Evolutionary conservation across 1,139 yeast species (phyloP).

Genomic region (Geotrichum phurueaensis): DNA sequence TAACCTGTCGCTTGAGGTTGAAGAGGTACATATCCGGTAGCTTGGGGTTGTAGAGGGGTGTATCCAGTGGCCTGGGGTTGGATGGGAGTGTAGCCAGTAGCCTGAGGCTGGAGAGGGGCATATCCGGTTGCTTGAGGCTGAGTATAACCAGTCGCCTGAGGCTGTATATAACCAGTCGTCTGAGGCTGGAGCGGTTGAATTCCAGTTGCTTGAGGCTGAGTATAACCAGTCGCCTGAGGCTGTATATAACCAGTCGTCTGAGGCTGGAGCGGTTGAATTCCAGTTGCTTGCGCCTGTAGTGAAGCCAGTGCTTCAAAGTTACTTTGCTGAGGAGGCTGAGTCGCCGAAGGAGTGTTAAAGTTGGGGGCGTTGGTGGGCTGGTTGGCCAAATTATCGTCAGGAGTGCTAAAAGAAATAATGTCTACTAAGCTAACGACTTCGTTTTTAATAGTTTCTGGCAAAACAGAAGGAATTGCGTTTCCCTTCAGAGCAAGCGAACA

Average conservation of each 20-base stretch:
- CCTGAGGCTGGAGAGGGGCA: slow-evolving; percentile 28
- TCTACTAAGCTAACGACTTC: slow-evolving; percentile 87
- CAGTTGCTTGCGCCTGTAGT: slow-evolving; percentile 41
- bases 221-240: slow-evolving; percentile 39
- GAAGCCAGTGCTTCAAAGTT: slow-evolving; percentile 34
- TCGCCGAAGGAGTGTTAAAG: slow-evolving; percentile 22
- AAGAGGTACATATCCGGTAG: slow-evolving; percentile 35
- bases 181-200: slow-evolving; percentile 25
- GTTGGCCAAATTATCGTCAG: slow-evolving; percentile 41
- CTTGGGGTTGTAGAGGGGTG: slow-evolving; percentile 38
- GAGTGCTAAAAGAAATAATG: slow-evolving; percentile 74
- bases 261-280: slow-evolving; percentile 27
- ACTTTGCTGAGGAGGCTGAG: slow-evolving; percentile 34
- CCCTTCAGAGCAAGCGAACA: slow-evolving; percentile 77
- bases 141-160: slow-evolving; percentile 38
- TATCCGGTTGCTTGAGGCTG: slow-evolving; percentile 39
- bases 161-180: slow-evolving; percentile 27
- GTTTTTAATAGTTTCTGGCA: slow-evolving; percentile 68
- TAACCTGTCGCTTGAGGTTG: slow-evolving; percentile 39
- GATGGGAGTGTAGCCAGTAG: slow-evolving; percentile 36
- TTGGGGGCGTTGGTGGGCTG: slow-evolving; percentile 32
- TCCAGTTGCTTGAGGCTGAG: slow-evolving; percentile 38
- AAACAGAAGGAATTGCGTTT: slow-evolving; percentile 61
- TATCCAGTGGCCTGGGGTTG: slow-evolving; percentile 37
- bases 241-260: slow-evolving; percentile 27